Evolutionary conservation across 257 asterid species (phyloP), one percentile per base, ranked within the genome.

Genomic region (Oldenlandia corymbosa): DNA sequence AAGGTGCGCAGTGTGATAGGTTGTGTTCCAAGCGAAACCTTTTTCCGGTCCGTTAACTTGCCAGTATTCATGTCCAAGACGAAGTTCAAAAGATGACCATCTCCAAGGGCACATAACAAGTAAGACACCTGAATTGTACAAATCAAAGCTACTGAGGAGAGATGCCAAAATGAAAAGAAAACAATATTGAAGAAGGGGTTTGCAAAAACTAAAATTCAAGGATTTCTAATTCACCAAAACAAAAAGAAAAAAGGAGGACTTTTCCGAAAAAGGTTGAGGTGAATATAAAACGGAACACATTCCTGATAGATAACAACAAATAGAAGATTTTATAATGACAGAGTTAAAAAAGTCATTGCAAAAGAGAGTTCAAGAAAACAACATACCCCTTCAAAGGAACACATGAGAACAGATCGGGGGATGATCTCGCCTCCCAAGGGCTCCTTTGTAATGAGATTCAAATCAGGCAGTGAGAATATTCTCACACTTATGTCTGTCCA

Each of bases 21-120:
- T 71, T 90, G 97, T 46, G 99, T 90, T 68, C 99, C 99, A 41
- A 93, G 84, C 63, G 99, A 93, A 62, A 93, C 99, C 69, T 93
- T 93, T 71, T 93, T 93, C 86, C 97, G 78, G 76, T 93, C 96
- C 24, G 91, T 68, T 75, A 93, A 84, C 85, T 85, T 94, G 46
- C 99, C 96, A 10, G 81, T 82, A 62, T 75, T 83, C 74, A 85
- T 75, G 75, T 85, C 83, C 85, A 93, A 68, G 73, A 90, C 88
- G 68, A 87, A 93, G 77, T 89, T 93, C 81, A 93, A 71, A 60
- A 90, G 95, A 76, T 93, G 97, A 23, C 99, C 99, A 80, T 93
- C 97, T 78, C 99, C 99, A 63, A 93, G 96, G 64, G 99, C 99
- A 80, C 99, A 93, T 67, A 93, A 73, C 79, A 93, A 75, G 82